phyloP scores from a whole-genome alignment of 805 yeast species.

The Zygosaccharomyces pseudorouxii region DNA sequence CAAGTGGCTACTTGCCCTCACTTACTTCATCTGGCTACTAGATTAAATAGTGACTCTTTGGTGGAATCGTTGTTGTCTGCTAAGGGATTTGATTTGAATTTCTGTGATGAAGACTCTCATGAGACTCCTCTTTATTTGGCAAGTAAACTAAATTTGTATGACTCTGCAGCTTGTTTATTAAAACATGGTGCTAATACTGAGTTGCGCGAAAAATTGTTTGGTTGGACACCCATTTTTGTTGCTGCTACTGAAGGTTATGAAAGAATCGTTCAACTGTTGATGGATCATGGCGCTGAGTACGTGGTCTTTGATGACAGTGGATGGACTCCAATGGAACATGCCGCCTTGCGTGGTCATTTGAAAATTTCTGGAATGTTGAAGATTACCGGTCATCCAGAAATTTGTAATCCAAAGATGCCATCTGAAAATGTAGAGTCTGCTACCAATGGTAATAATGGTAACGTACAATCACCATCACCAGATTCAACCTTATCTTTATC shows the following conservation, averaged over 20 bases:
- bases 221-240: conserved; percentile 91
- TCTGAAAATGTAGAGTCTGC: conserved; percentile 2
- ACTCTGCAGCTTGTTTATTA: conserved; percentile 53
- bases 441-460: not conserved
- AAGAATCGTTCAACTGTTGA: conserved; percentile 52
- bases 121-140: conserved; percentile 88
- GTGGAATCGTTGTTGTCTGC: conserved; percentile 48
- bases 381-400: conserved; percentile 19
- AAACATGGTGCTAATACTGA: conserved; percentile 65
- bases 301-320: conserved; percentile 74
- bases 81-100: conserved; percentile 61
- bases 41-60: conserved; percentile 57
- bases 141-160: conserved; percentile 53
- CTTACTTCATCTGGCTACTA: conserved; percentile 53
- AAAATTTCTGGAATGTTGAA: conserved; percentile 58
- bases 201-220: conserved; percentile 69
- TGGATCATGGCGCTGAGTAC: conserved; percentile 49
- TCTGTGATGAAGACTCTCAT: conserved; percentile 50
- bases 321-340: conserved; percentile 98
- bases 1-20: conserved; percentile 47
- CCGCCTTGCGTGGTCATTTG: conserved; percentile 83
- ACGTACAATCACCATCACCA: not conserved
- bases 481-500: not conserved
- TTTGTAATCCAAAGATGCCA: conserved; percentile 23
- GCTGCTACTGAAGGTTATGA: conserved; percentile 82